These are phyloP conservation scores for Russula sp. DNA, from an alignment of 768 basidiomycete genomes.

Conservation along the genomic window DNA sequence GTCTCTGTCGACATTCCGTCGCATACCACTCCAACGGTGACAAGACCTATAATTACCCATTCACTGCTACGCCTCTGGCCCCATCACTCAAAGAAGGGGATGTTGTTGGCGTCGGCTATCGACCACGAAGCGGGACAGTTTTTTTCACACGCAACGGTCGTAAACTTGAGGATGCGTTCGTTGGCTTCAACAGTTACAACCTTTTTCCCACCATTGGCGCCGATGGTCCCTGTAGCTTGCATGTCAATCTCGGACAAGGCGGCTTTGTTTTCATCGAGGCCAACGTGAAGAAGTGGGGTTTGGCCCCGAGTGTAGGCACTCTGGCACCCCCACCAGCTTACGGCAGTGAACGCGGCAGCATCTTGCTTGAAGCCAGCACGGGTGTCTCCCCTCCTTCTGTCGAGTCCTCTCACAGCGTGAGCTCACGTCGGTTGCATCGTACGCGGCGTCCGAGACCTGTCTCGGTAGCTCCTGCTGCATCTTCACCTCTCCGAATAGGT, in stretches of 20 bases:
- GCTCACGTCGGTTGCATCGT: constrained; percentile 59
- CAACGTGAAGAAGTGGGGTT: constrained; percentile 99
- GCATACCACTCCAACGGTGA: constrained; percentile 97
- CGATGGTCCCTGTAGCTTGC: constrained; percentile 93
- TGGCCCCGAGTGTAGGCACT: constrained; percentile 96
- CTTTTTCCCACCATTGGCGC: constrained; percentile 97
- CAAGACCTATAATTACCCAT: constrained; percentile 96
- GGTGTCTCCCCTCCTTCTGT: constrained; percentile 38
- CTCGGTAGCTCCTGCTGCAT: constrained; percentile 46
- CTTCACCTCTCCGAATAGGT: constrained; percentile 65
- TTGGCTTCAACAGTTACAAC: constrained; percentile 86
- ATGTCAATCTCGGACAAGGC: constrained; percentile 95
- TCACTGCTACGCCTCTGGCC: constrained; percentile 81
- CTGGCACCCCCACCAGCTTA: constrained; percentile 97
- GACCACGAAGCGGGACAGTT: constrained; percentile 94
- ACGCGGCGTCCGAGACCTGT: constrained; percentile 52
- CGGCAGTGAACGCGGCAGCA: constrained; percentile 94
- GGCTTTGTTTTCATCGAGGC: constrained; percentile 99
- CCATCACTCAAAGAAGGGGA: constrained; percentile 88
- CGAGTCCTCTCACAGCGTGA: constrained; percentile 44
- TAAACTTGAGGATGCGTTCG: constrained; percentile 93
- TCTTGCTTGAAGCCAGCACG: constrained; percentile 87
- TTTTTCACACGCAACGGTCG: constrained; percentile 98
- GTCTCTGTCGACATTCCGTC: constrained; percentile 80
- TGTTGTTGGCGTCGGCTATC: constrained; percentile 92